Conservation (phyloP, 1,139 yeast species). For the Geotrichum reessii region DNA sequence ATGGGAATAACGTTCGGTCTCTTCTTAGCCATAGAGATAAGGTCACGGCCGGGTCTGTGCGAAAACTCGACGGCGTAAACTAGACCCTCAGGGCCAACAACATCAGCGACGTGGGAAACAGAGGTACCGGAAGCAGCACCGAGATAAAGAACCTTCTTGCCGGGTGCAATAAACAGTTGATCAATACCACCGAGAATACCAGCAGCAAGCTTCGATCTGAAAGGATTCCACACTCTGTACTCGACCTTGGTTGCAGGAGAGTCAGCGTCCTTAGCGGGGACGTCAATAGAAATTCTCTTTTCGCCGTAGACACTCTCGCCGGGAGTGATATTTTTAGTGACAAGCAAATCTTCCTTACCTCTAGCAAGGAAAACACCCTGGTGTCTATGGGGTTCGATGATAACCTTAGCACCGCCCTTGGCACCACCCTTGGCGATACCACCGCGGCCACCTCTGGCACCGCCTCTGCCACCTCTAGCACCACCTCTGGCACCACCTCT, state of each 20-base stretch:
- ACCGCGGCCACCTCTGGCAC: slow-evolving; percentile 46
- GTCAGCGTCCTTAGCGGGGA: slow-evolving; percentile 82
- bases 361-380: slow-evolving; percentile 17
- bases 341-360: slow-evolving; percentile 97
- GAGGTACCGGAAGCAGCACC: slow-evolving; percentile 99
- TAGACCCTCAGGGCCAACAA: slow-evolving; percentile 94
- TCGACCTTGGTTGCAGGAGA: slow-evolving; percentile 87
- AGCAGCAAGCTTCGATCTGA: slow-evolving; percentile 98
- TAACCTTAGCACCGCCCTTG: slow-evolving; percentile 88
- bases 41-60: slow-evolving; percentile 95
- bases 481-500: slow-evolving; percentile 37
- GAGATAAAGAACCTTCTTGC: slow-evolving; percentile 91
- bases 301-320: slow-evolving; percentile 85
- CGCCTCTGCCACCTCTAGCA: slow-evolving; percentile 37
- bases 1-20: slow-evolving; percentile 98
- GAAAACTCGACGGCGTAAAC: slow-evolving; percentile 99
- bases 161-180: slow-evolving; percentile 95
- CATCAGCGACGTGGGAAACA: slow-evolving; percentile 93
- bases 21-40: slow-evolving; percentile 99
- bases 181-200: slow-evolving; percentile 99
- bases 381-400: slow-evolving; percentile 52
- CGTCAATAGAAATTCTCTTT: slow-evolving; percentile 90
- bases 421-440: slow-evolving; percentile 61
- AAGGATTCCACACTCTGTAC: slow-evolving; percentile 99
- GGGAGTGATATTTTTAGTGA: slow-evolving; percentile 94